Base-by-base conservation (phyloP, 1,284 basidiomycete genomes). In the Apiotrichum porosum region DNA sequence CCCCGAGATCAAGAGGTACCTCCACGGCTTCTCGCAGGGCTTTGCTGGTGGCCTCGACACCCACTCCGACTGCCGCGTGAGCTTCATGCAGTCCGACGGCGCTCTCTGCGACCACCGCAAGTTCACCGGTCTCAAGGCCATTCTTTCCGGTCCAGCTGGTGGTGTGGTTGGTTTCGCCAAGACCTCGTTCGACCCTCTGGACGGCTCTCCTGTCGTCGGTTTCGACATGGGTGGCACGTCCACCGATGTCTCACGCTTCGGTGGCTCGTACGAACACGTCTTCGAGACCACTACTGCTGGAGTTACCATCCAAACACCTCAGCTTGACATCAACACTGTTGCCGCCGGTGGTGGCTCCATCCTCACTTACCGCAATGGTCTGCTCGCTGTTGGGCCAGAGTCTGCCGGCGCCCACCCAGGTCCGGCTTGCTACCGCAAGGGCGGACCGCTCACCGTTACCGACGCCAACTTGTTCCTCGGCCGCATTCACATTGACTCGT, bases 241-340 rank as follows among this genome's bases (percentile, higher is more conserved):
- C 0, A 93, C 89, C 0, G 91, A 95, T 62, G 90, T 95, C 0
- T 90, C 88, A 4, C 80, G 91, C 10, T 94, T 83, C 65, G 85
- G 83, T 21, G 90, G 90, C 0, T 77, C 83, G 22, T 93, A 88
- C 65, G 89, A 94, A 68, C 79, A 85, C 21, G 86, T 91, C 0
- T 90, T 88, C 67, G 91, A 97, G 70, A 90, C 91, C 0, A 89
- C 86, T 0, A 90, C 91, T 0, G 91, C 91, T 0, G 89, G 90
- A 0, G 84, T 94, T 12, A 85, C 85, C 0, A 88, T 97, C 47
- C 86, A 91, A 63, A 84, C 83, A 13, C 88, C 89, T 0, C 90
- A 94, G 66, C 78, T 89, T 14, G 86, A 88, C 63, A 88, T 89
- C 72, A 89, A 90, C 71, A 90, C 88, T 9, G 74, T 75, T 32